phyloP scores from a whole-genome alignment of 768 basidiomycete species.

The Pulveroboletus sp. region DNA sequence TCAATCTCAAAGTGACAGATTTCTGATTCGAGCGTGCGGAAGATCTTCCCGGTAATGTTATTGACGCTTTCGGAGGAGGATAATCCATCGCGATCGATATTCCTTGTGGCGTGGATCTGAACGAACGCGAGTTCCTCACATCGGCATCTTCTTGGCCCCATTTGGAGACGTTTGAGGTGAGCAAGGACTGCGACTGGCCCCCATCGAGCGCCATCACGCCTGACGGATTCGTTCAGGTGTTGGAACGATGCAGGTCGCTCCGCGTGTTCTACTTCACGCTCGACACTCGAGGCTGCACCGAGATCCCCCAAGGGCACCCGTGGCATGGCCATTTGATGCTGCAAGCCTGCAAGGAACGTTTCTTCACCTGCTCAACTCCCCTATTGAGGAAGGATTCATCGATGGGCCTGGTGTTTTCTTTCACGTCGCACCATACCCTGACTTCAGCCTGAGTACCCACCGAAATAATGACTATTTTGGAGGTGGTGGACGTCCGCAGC shows the following conservation, averaged over 20 bases:
- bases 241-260: conserved; percentile 16
- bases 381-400: conserved; percentile 4
- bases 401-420: conserved; percentile 12
- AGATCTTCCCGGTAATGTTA: too few species aligned
- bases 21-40: too few species aligned
- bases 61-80: too few species aligned
- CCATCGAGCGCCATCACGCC: conserved; percentile 7
- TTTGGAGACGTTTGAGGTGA: conserved; percentile 1
- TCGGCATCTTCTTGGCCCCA: conserved; percentile 15
- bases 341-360: not conserved
- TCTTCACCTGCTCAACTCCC: conserved; percentile 1
- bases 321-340: conserved; percentile 9
- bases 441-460: conserved; percentile 2
- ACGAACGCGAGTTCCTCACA: conserved; percentile 4
- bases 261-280: conserved; percentile 1
- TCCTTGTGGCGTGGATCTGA: conserved; percentile 1
- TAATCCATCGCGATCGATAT: not conserved
- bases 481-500: conserved; percentile 9
- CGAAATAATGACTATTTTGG: not conserved
- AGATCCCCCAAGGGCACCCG: conserved; percentile 8
- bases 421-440: conserved; percentile 4
- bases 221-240: conserved; percentile 5
- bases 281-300: conserved; percentile 9
- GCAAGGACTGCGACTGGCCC: not conserved
- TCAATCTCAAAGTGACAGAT: too few species aligned